These are phyloP conservation scores for Clarireedia sp. DNA, from an alignment of 2,329 filamentous ascomycete genomes.

Conservation along the genomic window DNA sequence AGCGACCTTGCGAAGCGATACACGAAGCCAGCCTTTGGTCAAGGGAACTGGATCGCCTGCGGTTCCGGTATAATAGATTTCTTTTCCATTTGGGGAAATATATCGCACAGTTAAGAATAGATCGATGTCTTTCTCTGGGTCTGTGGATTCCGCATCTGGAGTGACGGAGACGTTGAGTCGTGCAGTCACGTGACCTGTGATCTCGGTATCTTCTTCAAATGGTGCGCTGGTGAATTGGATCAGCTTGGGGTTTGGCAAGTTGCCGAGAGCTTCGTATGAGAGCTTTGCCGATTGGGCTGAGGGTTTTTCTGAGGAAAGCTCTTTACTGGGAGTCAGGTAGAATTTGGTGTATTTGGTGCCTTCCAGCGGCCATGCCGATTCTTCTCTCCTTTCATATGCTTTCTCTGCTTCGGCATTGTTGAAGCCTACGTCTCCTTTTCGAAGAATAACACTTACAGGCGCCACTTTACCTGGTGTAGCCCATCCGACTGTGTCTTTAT, in stretches of 20 bases:
- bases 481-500: constrained; percentile 56
- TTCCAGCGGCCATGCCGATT: constrained; percentile 59
- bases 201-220: constrained; percentile 57
- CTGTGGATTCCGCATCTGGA: constrained; percentile 32
- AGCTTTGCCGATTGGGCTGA: constrained; percentile 25
- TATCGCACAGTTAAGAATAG: constrained; percentile 56
- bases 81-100: constrained; percentile 44
- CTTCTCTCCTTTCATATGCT: constrained; percentile 44
- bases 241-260: constrained; percentile 42
- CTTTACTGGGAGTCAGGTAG: constrained; percentile 35
- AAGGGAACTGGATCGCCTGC: constrained; percentile 56
- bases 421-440: constrained; percentile 60
- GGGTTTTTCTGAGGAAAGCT: constrained; percentile 6
- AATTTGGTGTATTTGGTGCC: constrained; percentile 56
- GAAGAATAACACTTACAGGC: constrained; percentile 51
- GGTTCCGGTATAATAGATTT: constrained; percentile 58
- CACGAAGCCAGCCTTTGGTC: constrained; percentile 56
- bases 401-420: constrained; percentile 56
- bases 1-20: constrained; percentile 47
- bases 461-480: constrained; percentile 47
- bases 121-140: constrained; percentile 44
- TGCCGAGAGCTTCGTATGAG: constrained; percentile 41
- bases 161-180: constrained; percentile 58
- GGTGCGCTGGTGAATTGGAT: constrained; percentile 50
- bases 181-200: constrained; percentile 60